These are phyloP conservation scores for Penicillium roqueforti DNA, from an alignment of 495 filamentous ascomycete genomes.

Conservation along the genomic window DNA sequence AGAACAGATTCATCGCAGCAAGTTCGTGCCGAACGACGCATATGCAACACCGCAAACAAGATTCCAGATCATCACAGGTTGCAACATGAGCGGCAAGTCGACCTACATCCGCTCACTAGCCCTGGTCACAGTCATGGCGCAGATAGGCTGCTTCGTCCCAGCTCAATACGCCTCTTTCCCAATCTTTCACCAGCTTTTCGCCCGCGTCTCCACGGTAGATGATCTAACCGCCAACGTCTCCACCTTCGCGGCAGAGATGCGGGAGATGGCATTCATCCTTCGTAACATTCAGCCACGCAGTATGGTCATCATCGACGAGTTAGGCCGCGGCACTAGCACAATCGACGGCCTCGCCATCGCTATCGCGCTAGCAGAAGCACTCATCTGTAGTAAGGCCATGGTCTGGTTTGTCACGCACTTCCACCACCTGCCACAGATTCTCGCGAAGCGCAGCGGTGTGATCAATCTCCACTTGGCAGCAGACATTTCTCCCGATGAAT, in stretches of 20 bases:
- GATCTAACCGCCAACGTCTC: constrained; percentile 88
- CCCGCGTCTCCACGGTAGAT: constrained; percentile 80
- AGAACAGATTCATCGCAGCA: constrained; percentile 62
- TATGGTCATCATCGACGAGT: constrained; percentile 85
- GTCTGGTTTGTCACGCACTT: constrained; percentile 97
- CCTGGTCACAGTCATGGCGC: constrained; percentile 84
- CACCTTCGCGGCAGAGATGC: constrained; percentile 92
- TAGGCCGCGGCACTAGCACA: constrained; percentile 87
- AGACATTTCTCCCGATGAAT: constrained; percentile 48
- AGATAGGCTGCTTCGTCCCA: constrained; percentile 88
- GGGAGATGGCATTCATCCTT: constrained; percentile 89
- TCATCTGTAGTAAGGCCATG: constrained; percentile 69
- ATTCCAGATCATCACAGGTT: constrained; percentile 92
- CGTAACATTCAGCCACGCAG: constrained; percentile 69
- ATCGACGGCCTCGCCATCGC: constrained; percentile 86
- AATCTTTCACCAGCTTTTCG: constrained; percentile 78
- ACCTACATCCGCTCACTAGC: constrained; percentile 90
- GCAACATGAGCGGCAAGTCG: constrained; percentile 98
- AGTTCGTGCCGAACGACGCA: constrained; percentile 84
- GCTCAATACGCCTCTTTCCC: constrained; percentile 79
- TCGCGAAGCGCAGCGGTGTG: constrained; percentile 69
- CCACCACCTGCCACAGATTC: constrained; percentile 69
- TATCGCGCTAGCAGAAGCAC: constrained; percentile 79
- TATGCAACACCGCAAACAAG: constrained; percentile 73
- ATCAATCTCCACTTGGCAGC: constrained; percentile 78